Conservation (phyloP, 768 basidiomycete genomes). For the Inosperma sp. region DNA sequence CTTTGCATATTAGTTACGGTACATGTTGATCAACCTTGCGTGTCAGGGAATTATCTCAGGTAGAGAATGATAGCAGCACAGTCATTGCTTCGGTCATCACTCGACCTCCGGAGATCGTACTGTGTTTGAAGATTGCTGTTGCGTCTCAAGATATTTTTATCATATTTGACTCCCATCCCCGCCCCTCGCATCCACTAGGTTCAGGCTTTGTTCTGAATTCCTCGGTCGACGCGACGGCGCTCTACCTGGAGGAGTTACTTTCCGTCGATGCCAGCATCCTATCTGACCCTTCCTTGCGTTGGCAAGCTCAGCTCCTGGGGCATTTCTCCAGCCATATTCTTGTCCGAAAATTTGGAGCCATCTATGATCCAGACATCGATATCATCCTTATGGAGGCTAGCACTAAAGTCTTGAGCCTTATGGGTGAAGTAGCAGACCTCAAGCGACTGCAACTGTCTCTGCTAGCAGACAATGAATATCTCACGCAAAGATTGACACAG, state of each 20-base stretch:
- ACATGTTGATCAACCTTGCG: neutral
- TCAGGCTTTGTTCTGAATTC: constrained; percentile 54
- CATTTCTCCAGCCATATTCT: constrained; percentile 59
- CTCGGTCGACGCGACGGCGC: constrained; percentile 40
- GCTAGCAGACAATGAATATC: constrained; percentile 11
- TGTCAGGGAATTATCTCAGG: constrained; percentile 18
- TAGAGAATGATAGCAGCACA: constrained; percentile 21
- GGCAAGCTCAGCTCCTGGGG: constrained; percentile 61
- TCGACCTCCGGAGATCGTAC: constrained; percentile 66
- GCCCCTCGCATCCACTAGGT: constrained; percentile 54
- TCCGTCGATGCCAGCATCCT: constrained; percentile 45
- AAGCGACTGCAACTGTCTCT: constrained; percentile 25
- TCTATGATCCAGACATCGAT: constrained; percentile 6
- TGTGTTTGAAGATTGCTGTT: constrained; percentile 41
- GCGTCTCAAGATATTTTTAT: constrained; percentile 40
- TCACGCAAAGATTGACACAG: neutral
- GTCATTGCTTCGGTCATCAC: constrained; percentile 52
- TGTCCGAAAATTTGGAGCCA: constrained; percentile 25
- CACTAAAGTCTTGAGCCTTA: constrained; percentile 41
- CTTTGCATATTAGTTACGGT: constrained; percentile 6
- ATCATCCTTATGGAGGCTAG: constrained; percentile 40
- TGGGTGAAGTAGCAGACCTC: constrained; percentile 37
- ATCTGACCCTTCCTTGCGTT: constrained; percentile 43
- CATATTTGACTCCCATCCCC: constrained; percentile 65
- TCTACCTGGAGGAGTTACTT: constrained; percentile 44